Conservation (phyloP, 495 filamentous ascomycete species). For the Podospora anserina region DNA sequence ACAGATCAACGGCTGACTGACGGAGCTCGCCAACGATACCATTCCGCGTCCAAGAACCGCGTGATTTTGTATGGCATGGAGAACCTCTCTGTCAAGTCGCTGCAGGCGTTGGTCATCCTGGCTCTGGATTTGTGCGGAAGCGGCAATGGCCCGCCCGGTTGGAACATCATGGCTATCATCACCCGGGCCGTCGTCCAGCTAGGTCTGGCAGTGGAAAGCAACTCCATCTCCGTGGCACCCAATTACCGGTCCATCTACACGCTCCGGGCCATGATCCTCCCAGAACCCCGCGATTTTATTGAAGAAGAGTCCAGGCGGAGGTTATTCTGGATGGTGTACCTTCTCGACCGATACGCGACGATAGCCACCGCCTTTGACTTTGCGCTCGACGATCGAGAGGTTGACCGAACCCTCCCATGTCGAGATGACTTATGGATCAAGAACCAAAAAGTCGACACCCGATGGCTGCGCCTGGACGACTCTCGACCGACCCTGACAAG, state of each 20-base stretch:
- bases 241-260: conserved; percentile 81
- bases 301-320: conserved; percentile 81
- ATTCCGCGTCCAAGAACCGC: conserved; percentile 76
- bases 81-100: conserved; percentile 79
- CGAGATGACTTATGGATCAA: conserved; percentile 80
- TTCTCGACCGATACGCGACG: conserved; percentile 84
- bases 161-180: conserved; percentile 85
- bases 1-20: conserved; percentile 68
- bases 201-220: conserved; percentile 75
- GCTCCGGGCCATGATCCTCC: conserved; percentile 72
- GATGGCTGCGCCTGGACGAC: conserved; percentile 67
- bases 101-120: conserved; percentile 81
- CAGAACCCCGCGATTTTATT: conserved; percentile 78
- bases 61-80: conserved; percentile 82
- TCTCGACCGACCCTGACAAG: conserved; percentile 17
- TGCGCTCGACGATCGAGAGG: conserved; percentile 80
- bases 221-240: conserved; percentile 69
- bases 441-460: conserved; percentile 77
- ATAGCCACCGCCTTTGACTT: conserved; percentile 88
- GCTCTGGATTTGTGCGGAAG: conserved; percentile 74
- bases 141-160: conserved; percentile 79
- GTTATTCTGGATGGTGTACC: conserved; percentile 90
- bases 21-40: conserved; percentile 66
- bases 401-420: conserved; percentile 81
- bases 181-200: conserved; percentile 82